Evolutionary conservation across 2,329 filamentous ascomycete species (phyloP).

Genomic region (Chalaropsis thielavioides): DNA sequence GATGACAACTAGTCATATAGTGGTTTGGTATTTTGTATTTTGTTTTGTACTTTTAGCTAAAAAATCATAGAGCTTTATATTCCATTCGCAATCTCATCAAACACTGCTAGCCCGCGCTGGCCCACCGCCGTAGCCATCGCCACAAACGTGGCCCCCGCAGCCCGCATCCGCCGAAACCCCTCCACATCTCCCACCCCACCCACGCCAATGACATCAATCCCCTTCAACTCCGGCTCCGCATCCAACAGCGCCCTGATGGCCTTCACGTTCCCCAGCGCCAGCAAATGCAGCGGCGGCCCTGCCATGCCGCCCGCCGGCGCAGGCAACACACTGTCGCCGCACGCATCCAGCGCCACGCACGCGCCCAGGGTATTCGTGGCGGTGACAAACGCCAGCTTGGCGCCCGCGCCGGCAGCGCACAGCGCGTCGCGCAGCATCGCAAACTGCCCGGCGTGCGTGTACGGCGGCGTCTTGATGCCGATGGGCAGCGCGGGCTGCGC

Average conservation of each 20-base stretch:
- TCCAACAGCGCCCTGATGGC: conserved; percentile 49
- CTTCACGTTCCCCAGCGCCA: conserved; percentile 62
- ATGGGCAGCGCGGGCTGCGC: conserved; percentile 27
- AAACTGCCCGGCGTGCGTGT: conserved; percentile 56
- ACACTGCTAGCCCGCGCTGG: conserved; percentile 45
- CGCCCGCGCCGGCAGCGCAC: conserved; percentile 19
- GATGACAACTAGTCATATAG: neutral
- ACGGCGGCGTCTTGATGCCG: conserved; percentile 64
- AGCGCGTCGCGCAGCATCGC: conserved; percentile 40
- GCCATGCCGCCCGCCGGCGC: conserved; percentile 53
- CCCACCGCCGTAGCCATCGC: conserved; percentile 58
- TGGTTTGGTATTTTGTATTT: neutral
- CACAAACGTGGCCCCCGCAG: conserved; percentile 50
- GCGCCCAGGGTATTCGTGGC: conserved; percentile 59
- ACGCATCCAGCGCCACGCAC: conserved; percentile 40
- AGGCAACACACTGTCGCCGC: conserved; percentile 28
- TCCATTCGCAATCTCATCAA: conserved; percentile 38
- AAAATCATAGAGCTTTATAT: neutral
- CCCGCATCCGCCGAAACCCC: conserved; percentile 51
- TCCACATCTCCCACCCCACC: conserved; percentile 53
- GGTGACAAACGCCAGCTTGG: conserved; percentile 49
- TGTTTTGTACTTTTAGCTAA: neutral
- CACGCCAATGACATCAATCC: conserved; percentile 53
- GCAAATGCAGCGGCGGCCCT: conserved; percentile 54
- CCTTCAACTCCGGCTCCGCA: conserved; percentile 30